A percentile compares a stretch with the other conserved stretches of the same genome.
Conservation (phyloP, 176 grass and related monocot species). For the Pontederia paniculata region DNA sequence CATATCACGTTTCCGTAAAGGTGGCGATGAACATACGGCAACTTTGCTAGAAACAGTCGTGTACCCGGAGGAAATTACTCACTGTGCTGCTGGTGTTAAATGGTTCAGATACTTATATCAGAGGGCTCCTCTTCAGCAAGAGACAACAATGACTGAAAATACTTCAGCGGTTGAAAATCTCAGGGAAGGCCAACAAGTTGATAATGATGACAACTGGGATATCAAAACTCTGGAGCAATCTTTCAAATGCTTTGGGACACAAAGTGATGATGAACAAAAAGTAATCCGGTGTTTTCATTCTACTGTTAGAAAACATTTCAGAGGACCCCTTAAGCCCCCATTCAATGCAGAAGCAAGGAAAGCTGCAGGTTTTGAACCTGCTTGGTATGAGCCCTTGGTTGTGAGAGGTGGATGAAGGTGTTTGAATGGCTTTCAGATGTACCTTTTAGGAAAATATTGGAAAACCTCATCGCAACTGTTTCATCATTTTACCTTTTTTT, state of each 20-base stretch:
- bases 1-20: conserved; percentile 67
- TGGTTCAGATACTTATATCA: conserved; percentile 82
- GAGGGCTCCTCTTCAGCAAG: conserved; percentile 7
- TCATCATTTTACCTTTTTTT: too few relatives aligned
- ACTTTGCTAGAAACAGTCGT: conserved; percentile 59
- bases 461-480: too few relatives aligned
- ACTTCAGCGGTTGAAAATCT: conserved; percentile 3
- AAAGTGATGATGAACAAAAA: conserved; percentile 5
- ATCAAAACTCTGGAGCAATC: neutral
- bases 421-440: too few relatives aligned
- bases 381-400: conserved; percentile 74
- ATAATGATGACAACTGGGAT: neutral
- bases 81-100: conserved; percentile 68
- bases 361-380: conserved; percentile 61
- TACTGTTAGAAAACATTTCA: conserved; percentile 64
- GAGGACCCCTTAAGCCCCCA: conserved; percentile 65
- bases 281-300: conserved; percentile 53
- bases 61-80: conserved; percentile 87
- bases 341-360: conserved; percentile 62
- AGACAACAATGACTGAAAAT: conserved; percentile 4
- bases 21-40: conserved; percentile 67
- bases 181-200: neutral
- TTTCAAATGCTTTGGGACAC: neutral
- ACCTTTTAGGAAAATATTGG: too few relatives aligned
- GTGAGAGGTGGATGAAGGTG: too few relatives aligned